Conservation (phyloP, 495 filamentous ascomycete species). For the Xylaria telfairii region DNA sequence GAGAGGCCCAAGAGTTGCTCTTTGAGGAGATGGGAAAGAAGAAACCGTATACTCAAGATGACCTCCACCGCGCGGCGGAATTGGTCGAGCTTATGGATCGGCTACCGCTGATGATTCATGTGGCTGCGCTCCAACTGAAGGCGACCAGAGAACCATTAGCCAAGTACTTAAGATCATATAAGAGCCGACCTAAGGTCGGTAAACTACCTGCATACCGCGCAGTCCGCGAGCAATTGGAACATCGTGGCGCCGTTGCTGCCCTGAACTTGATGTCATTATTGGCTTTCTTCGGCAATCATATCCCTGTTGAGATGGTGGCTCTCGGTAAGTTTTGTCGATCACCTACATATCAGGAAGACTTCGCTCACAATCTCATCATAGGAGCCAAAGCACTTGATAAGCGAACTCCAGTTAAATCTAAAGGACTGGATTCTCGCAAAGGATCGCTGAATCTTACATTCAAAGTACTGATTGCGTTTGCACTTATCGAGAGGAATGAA, state of each 20-base stretch:
- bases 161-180: conserved; percentile 72
- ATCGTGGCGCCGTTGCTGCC: conserved; percentile 64
- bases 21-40: conserved; percentile 60
- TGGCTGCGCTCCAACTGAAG: conserved; percentile 75
- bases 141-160: conserved; percentile 73
- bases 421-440: conserved; percentile 53
- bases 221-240: conserved; percentile 73
- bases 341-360: conserved; percentile 21
- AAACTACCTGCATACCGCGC: conserved; percentile 69
- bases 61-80: conserved; percentile 65
- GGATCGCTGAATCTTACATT: conserved; percentile 68
- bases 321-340: conserved; percentile 54
- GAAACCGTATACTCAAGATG: conserved; percentile 64
- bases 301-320: conserved; percentile 76
- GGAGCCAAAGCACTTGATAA: conserved; percentile 60
- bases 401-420: conserved; percentile 61
- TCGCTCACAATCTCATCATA: conserved; percentile 26
- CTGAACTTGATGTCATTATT: conserved; percentile 77
- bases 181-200: conserved; percentile 70
- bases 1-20: conserved; percentile 55
- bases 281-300: conserved; percentile 73
- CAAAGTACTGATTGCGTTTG: conserved; percentile 70
- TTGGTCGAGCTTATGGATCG: conserved; percentile 73
- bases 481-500: conserved; percentile 71
- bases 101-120: conserved; percentile 79